These are phyloP conservation scores for Chlamydomonas urium DNA, from an alignment of 139 green algal species.

Conservation along the genomic window DNA sequence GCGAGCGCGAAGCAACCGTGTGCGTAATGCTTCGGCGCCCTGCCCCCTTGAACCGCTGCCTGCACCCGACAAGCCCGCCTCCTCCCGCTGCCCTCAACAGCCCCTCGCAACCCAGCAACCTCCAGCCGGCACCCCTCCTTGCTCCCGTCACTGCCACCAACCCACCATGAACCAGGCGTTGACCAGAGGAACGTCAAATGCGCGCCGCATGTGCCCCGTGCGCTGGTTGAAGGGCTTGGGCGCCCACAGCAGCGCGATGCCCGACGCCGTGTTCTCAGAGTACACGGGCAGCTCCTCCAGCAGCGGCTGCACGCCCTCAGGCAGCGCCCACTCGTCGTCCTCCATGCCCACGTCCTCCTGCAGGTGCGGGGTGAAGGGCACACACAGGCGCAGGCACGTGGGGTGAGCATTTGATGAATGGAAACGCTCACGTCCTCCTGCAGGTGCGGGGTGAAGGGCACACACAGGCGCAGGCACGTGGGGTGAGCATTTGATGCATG, in stretches of 20 bases:
- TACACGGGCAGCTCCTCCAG: slow-evolving; percentile 65
- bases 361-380: neutral
- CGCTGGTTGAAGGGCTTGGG: slow-evolving; percentile 91
- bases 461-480: neutral
- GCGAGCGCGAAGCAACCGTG: too few relatives aligned
- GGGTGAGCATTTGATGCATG: too few relatives aligned
- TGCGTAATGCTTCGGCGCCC: too few relatives aligned
- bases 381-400: neutral
- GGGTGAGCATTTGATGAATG: too few relatives aligned
- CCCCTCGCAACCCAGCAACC: too few relatives aligned
- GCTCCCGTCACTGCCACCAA: too few relatives aligned
- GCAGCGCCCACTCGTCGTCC: slow-evolving; percentile 84
- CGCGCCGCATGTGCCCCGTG: slow-evolving; percentile 79
- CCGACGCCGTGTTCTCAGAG: slow-evolving; percentile 82
- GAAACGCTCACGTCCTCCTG: slow-evolving; percentile 64
- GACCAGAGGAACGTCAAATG: slow-evolving; percentile 93
- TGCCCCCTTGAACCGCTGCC: too few relatives aligned
- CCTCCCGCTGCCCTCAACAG: too few relatives aligned
- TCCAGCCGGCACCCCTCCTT: too few relatives aligned
- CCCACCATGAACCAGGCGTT: slow-evolving; percentile 81
- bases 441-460: neutral
- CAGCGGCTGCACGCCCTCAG: slow-evolving; percentile 77
- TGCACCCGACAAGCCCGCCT: too few relatives aligned
- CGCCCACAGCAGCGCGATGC: slow-evolving; percentile 93
- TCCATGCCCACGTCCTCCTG: slow-evolving; percentile 71